Percentiles rank a stretch among this genome's conserved stretches.
phyloP scores from a whole-genome alignment of 345 rosid species.

The Eutrema heterophyllum region DNA sequence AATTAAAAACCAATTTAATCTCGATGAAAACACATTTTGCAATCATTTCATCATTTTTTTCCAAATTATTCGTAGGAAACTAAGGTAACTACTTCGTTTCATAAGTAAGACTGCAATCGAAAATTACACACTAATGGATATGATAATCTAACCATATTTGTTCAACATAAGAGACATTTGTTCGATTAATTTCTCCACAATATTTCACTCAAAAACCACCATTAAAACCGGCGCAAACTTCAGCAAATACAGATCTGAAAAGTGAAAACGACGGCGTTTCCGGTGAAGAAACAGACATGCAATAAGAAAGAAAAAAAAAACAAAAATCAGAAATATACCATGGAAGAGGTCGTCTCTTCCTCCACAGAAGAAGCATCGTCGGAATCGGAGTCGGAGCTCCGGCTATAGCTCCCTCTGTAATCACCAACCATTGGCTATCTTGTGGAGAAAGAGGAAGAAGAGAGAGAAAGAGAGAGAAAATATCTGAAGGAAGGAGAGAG shows the following conservation, averaged over 20 bases:
- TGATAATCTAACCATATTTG: too few species aligned
- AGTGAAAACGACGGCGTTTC: background rate
- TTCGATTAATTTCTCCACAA: background rate
- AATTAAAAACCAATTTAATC: too few species aligned
- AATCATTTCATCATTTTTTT: too few species aligned
- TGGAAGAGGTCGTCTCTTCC: constrained; percentile 26
- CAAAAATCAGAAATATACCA: constrained; percentile 12
- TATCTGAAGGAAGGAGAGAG: background rate
- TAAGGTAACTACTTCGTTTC: too few species aligned
- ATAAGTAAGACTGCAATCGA: too few species aligned
- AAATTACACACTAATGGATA: too few species aligned
- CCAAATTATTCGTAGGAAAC: too few species aligned
- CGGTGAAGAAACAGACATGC: constrained; percentile 9
- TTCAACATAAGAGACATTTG: background rate
- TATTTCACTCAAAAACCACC: background rate
- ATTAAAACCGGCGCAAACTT: background rate
- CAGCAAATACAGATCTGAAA: constrained; percentile 5
- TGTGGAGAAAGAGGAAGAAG: background rate
- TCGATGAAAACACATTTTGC: too few species aligned
- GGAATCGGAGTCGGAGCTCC: constrained; percentile 32
- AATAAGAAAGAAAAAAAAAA: background rate
- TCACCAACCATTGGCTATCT: constrained; percentile 24
- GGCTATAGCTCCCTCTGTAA: constrained; percentile 28
- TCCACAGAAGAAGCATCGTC: constrained; percentile 23
- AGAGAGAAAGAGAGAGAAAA: background rate